These are phyloP conservation scores for Silene conica DNA, from an alignment of 148 eudicot species.

Conservation along the genomic window DNA sequence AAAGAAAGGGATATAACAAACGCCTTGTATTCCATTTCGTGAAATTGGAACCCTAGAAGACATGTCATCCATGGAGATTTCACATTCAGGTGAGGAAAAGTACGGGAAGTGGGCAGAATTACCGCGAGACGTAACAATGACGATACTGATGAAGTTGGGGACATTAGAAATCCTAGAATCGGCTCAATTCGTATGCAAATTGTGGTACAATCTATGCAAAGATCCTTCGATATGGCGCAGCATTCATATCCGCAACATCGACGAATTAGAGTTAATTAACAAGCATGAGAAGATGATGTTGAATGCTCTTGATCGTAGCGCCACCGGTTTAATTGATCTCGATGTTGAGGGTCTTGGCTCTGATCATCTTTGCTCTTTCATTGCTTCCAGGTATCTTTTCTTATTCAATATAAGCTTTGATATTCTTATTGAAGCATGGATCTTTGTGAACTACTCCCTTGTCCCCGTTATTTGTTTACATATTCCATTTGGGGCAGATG, in stretches of 20 bases:
- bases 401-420: too few relatives aligned
- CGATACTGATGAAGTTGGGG: neutral
- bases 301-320: neutral
- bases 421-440: too few relatives aligned
- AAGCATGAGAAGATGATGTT: neutral
- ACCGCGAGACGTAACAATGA: neutral
- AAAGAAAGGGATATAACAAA: too few relatives aligned
- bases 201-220: neutral
- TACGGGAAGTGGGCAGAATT: neutral
- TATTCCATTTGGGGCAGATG: too few relatives aligned
- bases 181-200: neutral
- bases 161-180: neutral
- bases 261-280: neutral
- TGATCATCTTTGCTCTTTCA: neutral
- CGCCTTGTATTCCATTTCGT: too few relatives aligned
- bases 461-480: too few relatives aligned
- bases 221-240: neutral
- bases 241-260: neutral
- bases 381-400: neutral
- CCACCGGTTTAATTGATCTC: neutral
- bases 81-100: neutral
- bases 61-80: neutral
- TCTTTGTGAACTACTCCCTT: too few relatives aligned
- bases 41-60: neutral
- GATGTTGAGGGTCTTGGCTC: neutral